Base-by-base conservation (phyloP, 805 yeast genomes). In the Torulaspora delbrueckii region DNA sequence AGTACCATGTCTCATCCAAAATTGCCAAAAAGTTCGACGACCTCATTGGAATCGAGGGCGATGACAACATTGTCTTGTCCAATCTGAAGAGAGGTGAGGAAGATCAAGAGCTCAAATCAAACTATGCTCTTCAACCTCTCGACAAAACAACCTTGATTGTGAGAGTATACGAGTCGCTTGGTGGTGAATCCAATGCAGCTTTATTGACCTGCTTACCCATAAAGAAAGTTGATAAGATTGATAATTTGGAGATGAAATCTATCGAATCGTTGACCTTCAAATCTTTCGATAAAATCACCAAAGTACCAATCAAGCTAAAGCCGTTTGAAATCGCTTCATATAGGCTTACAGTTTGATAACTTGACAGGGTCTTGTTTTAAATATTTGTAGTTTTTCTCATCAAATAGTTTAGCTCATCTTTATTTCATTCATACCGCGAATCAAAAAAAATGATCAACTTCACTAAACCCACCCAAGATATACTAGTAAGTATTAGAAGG, bases 1-100 rank as follows among this genome's bases (percentile, higher is more conserved):
- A 48, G 7, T 62, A 59, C 41, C 30, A n/a, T 0, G 51, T 60
- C 19, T 55, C 67, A 6, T 36, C 40, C 12, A 32, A 38, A 1
- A 22, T 58, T 10, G 41, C 52, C 1, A 13, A 45, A 12, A 37
- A 39, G 8, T 57, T 65, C 45, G 56, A 67, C 42, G 58, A 64
- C 8, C 42, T 74, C 34, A 51, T 72, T 38, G 51, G 54, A 7
- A 53, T 75, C 42, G 41, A 59, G 7, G 85, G 87, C 16, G 80
- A 78, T 48, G 67, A 68, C 6, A 78, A 81, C 48, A 68, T 91
- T 45, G 74, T 90, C 5, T 63, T 91, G 40, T 80, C 91, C 3
- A 81, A 86, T 53, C 65, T 93, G 40, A 93, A 93, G 68, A 77
- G 98, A 56, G 89, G 87, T 9, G 97, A 90, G 60, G 88, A 84